Conservation (phyloP, 108 stramenopile species). For the Cyclotella choctawhatcheeana region DNA sequence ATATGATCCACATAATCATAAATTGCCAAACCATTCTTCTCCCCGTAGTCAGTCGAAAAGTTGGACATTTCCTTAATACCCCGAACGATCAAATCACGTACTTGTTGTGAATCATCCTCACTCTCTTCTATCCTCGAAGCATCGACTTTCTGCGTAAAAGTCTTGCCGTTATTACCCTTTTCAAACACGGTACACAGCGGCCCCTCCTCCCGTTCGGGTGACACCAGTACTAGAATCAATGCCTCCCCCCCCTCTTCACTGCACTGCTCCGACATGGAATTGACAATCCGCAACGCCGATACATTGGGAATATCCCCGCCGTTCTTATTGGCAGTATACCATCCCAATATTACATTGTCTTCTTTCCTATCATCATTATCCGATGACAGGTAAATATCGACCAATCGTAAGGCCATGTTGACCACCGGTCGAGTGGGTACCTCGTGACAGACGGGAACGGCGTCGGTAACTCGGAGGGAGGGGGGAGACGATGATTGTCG, state of each 20-base stretch:
- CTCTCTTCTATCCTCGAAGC: not conserved
- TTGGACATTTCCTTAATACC: not conserved
- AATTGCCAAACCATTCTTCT: conserved; percentile 13
- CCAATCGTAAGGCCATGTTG: conserved; percentile 63
- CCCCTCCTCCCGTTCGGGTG: not conserved
- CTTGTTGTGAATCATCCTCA: conserved; percentile 1
- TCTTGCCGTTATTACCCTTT: conserved; percentile 10
- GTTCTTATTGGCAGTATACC: conserved; percentile 64
- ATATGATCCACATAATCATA: conserved; percentile 49
- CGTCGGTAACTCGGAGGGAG: conserved; percentile 37
- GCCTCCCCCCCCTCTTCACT: no score
- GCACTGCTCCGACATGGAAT: conserved; percentile 32
- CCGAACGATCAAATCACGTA: not conserved
- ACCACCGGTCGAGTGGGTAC: conserved; percentile 72
- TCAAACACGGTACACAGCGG: conserved; percentile 20
- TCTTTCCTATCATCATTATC: no score
- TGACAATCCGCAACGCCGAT: conserved; percentile 35
- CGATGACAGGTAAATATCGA: conserved; percentile 37
- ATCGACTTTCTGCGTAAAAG: conserved; percentile 19
- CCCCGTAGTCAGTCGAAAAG: not conserved
- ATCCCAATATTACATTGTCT: conserved; percentile 61
- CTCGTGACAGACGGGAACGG: conserved; percentile 76
- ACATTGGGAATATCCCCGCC: conserved; percentile 22
- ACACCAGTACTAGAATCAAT: conserved; percentile 24
- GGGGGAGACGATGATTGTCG: not conserved